Conservation (phyloP, 1,284 basidiomycete species). For the Ceratobasidium theobromae region DNA sequence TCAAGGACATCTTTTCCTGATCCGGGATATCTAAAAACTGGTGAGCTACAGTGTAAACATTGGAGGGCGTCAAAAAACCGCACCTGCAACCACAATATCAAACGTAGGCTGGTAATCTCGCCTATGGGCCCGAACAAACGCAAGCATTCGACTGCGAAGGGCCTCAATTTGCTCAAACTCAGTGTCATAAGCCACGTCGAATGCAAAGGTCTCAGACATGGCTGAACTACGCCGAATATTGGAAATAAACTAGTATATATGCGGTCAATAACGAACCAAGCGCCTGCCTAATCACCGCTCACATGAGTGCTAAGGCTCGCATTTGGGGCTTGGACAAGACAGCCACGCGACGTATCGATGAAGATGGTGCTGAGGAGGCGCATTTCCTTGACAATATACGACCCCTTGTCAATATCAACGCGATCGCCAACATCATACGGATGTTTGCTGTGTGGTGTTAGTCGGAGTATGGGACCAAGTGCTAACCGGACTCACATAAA, state of each 20-base stretch:
- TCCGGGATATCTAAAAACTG: slow-evolving; percentile 67
- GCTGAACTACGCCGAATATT: slow-evolving; percentile 68
- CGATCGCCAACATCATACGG: slow-evolving; percentile 84
- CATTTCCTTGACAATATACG: slow-evolving; percentile 62
- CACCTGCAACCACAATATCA: slow-evolving; percentile 66
- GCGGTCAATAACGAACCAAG: slow-evolving; percentile 10
- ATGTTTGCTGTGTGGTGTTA: slow-evolving; percentile 6
- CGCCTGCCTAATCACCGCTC: slow-evolving; percentile 39
- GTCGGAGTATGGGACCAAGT: slow-evolving; percentile 42
- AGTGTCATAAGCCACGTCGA: slow-evolving; percentile 80
- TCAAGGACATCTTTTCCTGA: slow-evolving; percentile 77
- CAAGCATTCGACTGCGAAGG: slow-evolving; percentile 78
- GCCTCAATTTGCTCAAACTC: slow-evolving; percentile 81
- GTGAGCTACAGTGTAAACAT: neutral
- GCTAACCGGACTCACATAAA: slow-evolving; percentile 53
- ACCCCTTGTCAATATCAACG: slow-evolving; percentile 55
- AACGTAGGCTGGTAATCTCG: slow-evolving; percentile 75
- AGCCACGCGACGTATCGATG: slow-evolving; percentile 49
- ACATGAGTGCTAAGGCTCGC: slow-evolving; percentile 67
- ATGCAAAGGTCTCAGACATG: slow-evolving; percentile 77
- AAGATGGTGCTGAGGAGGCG: slow-evolving; percentile 54
- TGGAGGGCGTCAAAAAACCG: slow-evolving; percentile 34
- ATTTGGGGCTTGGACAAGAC: slow-evolving; percentile 68
- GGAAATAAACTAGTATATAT: slow-evolving; percentile 57
- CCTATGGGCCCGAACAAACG: slow-evolving; percentile 68